phyloP scores from a whole-genome alignment of 1,284 basidiomycete genomes.

The Trichosporon faecale region DNA sequence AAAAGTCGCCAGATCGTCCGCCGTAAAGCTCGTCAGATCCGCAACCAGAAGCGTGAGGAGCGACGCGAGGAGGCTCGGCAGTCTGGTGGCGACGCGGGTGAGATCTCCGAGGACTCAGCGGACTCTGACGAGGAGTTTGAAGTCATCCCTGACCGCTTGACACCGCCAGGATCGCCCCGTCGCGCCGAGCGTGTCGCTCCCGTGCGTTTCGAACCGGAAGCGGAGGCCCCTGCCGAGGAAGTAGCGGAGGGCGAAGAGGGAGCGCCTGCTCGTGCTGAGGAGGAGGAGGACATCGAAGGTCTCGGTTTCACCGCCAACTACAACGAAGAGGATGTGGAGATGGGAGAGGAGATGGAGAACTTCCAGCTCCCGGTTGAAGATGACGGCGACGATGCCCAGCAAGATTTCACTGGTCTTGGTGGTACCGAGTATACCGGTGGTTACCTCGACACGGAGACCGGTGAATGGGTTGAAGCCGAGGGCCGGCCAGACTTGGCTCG shows the following conservation, averaged over 20 bases:
- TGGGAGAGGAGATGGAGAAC: slow-evolving; percentile 21
- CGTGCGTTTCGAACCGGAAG: slow-evolving; percentile 17
- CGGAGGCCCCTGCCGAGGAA: slow-evolving; percentile 5
- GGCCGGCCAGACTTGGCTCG: neutral
- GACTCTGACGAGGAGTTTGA: slow-evolving; percentile 46
- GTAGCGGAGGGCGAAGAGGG: slow-evolving; percentile 19
- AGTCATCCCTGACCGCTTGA: slow-evolving; percentile 39
- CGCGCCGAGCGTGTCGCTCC: slow-evolving; percentile 22
- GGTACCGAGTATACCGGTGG: slow-evolving; percentile 21
- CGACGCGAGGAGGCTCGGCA: slow-evolving; percentile 26
- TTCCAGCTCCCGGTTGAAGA: slow-evolving; percentile 26
- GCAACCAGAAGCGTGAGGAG: slow-evolving; percentile 32
- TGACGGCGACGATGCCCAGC: neutral
- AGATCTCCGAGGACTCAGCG: slow-evolving; percentile 36
- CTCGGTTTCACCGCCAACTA: slow-evolving; percentile 27
- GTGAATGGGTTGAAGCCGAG: slow-evolving; percentile 23
- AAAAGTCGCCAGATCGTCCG: slow-evolving; percentile 34
- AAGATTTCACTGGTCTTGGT: slow-evolving; percentile 23
- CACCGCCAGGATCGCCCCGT: slow-evolving; percentile 36
- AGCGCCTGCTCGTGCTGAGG: slow-evolving; percentile 18
- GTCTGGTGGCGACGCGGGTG: slow-evolving; percentile 27
- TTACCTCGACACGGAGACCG: slow-evolving; percentile 21
- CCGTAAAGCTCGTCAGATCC: slow-evolving; percentile 33
- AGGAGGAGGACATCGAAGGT: slow-evolving; percentile 31
- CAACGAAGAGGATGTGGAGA: slow-evolving; percentile 28